phyloP scores from a whole-genome alignment of 1,139 yeast genomes.

The Yamadazyma pseudoaaseri region DNA sequence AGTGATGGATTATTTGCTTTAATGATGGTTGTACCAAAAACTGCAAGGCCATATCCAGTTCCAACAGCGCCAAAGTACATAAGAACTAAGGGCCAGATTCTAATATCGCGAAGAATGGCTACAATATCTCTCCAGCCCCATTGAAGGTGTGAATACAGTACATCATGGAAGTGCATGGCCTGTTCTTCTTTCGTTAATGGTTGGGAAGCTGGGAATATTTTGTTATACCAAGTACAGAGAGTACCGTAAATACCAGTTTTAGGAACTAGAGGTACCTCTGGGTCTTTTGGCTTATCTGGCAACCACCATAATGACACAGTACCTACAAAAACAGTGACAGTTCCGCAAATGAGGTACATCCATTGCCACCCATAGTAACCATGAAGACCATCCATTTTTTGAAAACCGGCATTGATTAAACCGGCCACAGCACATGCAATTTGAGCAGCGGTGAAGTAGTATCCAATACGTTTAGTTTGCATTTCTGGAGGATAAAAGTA shows the following conservation, averaged over 20 bases:
- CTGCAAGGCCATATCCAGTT: conserved; percentile 81
- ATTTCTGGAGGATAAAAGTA: conserved; percentile 85
- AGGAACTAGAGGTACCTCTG: conserved; percentile 12
- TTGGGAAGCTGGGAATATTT: conserved; percentile 37
- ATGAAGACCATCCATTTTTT: conserved; percentile 68
- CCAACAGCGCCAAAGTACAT: conserved; percentile 96
- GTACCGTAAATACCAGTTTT: conserved; percentile 12
- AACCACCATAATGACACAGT: conserved; percentile 75
- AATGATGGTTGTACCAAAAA: conserved; percentile 83
- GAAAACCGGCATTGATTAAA: conserved; percentile 82
- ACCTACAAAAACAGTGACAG: conserved; percentile 67
- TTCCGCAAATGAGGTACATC: conserved; percentile 79
- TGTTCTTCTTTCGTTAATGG: conserved; percentile 57
- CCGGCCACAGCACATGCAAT: conserved; percentile 86
- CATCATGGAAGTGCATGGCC: conserved; percentile 61
- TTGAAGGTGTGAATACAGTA: conserved; percentile 39
- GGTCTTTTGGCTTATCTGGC: conserved; percentile 61
- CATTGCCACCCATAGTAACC: conserved; percentile 87
- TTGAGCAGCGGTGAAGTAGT: conserved; percentile 90
- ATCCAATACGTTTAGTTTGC: conserved; percentile 78
- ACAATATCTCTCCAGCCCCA: conserved; percentile 67
- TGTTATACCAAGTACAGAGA: conserved; percentile 18
- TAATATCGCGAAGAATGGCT: conserved; percentile 55
- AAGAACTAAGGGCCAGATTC: conserved; percentile 78
- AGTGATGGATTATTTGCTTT: conserved; percentile 60